A percentile compares a stretch with the other conserved stretches of the same genome.
phyloP scores from a whole-genome alignment of 352 stramenopile genomes.

The Phytophthora litchii region DNA sequence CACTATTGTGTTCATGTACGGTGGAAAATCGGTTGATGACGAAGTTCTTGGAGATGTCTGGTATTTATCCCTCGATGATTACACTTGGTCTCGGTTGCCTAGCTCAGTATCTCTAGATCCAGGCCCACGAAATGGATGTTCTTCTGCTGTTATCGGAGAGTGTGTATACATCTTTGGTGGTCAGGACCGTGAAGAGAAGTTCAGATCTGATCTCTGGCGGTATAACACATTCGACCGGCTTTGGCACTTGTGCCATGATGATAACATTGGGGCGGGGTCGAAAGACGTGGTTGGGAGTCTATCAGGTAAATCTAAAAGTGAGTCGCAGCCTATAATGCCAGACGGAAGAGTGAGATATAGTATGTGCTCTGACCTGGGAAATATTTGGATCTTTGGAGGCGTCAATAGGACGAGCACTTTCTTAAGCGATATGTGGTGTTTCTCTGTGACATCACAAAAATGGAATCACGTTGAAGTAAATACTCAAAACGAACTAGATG shows the following conservation, averaged over 20 bases:
- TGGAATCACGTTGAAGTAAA: conserved; percentile 66
- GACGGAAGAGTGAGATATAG: conserved; percentile 69
- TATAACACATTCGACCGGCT: conserved; percentile 90
- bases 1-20: conserved; percentile 85
- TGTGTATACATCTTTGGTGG: conserved; percentile 87
- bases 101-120: conserved; percentile 79
- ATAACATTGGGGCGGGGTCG: conserved; percentile 56
- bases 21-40: conserved; percentile 75
- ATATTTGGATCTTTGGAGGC: conserved; percentile 84
- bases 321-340: conserved; percentile 56
- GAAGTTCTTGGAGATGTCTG: conserved; percentile 78
- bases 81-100: conserved; percentile 76
- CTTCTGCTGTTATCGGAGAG: conserved; percentile 76
- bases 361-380: conserved; percentile 77
- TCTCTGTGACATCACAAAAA: conserved; percentile 66
- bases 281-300: conserved; percentile 16
- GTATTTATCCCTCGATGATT: conserved; percentile 86
- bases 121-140: conserved; percentile 70
- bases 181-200: conserved; percentile 79
- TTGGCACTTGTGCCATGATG: conserved; percentile 86
- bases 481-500: conserved; percentile 50
- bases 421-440: conserved; percentile 82
- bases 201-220: conserved; percentile 79
- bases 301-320: conserved; percentile 21
- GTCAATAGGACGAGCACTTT: conserved; percentile 46